Percentiles rank a stretch among this genome's conserved stretches.
Conservation (phyloP, 345 rosid species). For the Acer saccharum region DNA sequence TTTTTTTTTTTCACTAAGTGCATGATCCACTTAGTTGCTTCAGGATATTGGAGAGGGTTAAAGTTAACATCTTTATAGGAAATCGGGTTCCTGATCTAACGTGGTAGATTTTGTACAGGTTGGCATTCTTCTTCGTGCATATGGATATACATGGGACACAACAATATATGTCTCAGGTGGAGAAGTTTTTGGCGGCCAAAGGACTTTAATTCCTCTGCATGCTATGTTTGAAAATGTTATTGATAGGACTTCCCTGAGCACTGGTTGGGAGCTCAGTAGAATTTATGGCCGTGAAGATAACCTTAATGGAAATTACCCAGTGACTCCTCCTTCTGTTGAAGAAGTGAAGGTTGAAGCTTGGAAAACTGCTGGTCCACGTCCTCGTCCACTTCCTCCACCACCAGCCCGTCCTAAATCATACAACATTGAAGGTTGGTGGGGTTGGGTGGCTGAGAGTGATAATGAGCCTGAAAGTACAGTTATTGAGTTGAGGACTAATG, state of each 20-base stretch:
- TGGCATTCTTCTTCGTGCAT: slow-evolving; percentile 93
- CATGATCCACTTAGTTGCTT: neutral
- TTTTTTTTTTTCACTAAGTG: neutral
- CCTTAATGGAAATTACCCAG: slow-evolving; percentile 44
- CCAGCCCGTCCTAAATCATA: slow-evolving; percentile 88
- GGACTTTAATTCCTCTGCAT: slow-evolving; percentile 83
- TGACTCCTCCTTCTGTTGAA: slow-evolving; percentile 50
- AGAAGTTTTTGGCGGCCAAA: slow-evolving; percentile 96
- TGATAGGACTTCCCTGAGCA: slow-evolving; percentile 87
- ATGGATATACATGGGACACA: slow-evolving; percentile 91
- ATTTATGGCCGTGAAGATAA: slow-evolving; percentile 87
- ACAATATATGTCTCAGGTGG: slow-evolving; percentile 88
- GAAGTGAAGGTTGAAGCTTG: slow-evolving; percentile 61
- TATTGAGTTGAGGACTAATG: slow-evolving; percentile 92
- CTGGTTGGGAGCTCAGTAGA: slow-evolving; percentile 82
- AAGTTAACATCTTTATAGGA: neutral
- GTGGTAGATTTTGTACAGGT: slow-evolving; percentile 46
- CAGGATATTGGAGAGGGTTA: neutral
- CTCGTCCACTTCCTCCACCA: slow-evolving; percentile 98
- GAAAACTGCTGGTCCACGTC: slow-evolving; percentile 75
- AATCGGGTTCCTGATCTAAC: slow-evolving; percentile 1
- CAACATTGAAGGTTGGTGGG: slow-evolving; percentile 99
- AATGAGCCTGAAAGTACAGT: slow-evolving; percentile 97
- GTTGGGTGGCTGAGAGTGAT: slow-evolving; percentile 99
- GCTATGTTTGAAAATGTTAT: slow-evolving; percentile 90